A percentile compares a stretch with the other conserved stretches of the same genome.
phyloP scores from a whole-genome alignment of 495 filamentous ascomycete genomes.

The Rhypophila decipiens region DNA sequence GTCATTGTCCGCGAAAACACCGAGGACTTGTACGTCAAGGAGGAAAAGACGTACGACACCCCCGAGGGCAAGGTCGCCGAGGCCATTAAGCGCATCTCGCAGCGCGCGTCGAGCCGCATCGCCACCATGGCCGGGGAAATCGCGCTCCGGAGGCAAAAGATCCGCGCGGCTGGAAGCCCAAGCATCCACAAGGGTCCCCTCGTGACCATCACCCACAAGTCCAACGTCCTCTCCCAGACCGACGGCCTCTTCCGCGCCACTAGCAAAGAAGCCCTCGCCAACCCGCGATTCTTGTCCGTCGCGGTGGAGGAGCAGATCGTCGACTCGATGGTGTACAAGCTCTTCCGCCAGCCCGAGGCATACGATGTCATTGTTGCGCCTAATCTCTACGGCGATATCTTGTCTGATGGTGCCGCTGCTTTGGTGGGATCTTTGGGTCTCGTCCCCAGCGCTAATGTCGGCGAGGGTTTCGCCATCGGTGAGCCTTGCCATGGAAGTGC shows the following conservation, averaged over 20 bases:
- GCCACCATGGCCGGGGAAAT: slow-evolving; percentile 92
- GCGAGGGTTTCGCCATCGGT: slow-evolving; percentile 89
- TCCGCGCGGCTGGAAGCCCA: slow-evolving; percentile 45
- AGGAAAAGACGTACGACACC: slow-evolving; percentile 74
- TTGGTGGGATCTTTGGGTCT: slow-evolving; percentile 91
- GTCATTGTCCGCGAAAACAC: slow-evolving; percentile 99
- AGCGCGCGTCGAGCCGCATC: slow-evolving; percentile 75
- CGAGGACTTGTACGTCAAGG: slow-evolving; percentile 98
- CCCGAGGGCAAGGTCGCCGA: slow-evolving; percentile 82
- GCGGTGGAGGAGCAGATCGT: slow-evolving; percentile 95
- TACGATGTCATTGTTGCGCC: slow-evolving; percentile 99
- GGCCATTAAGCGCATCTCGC: slow-evolving; percentile 93
- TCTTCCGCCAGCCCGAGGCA: slow-evolving; percentile 86
- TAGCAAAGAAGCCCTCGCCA: slow-evolving; percentile 62
- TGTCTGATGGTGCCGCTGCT: slow-evolving; percentile 92
- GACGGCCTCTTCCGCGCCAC: slow-evolving; percentile 91
- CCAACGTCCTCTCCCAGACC: slow-evolving; percentile 92
- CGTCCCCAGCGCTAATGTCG: slow-evolving; percentile 94
- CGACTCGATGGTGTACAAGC: slow-evolving; percentile 98
- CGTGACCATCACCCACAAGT: slow-evolving; percentile 98
- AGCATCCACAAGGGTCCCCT: slow-evolving; percentile 62
- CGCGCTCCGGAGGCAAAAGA: slow-evolving; percentile 75
- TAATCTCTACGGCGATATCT: slow-evolving; percentile 95
- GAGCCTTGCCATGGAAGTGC: slow-evolving; percentile 97
- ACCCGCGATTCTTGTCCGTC: slow-evolving; percentile 53